Evolutionary conservation across 208 protist genomes (phyloP), one percentile per base, ranked within the genome.

Genomic region (Herpetomonas tarakana): DNA sequence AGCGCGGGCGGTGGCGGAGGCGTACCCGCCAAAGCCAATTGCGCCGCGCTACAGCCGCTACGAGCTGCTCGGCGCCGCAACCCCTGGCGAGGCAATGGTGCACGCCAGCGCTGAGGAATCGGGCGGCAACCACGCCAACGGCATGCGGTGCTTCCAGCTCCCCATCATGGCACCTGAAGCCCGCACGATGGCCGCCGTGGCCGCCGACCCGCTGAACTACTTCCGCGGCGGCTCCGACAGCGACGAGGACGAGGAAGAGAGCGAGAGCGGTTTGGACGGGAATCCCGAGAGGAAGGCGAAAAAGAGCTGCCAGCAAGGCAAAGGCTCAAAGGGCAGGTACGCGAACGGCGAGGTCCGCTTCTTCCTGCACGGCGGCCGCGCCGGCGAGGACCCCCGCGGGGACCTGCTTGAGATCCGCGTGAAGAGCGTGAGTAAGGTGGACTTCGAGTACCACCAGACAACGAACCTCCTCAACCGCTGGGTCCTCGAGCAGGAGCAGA

Each of bases 161-260:
- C 54, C 65, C 2, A 54, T 64, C 2, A 55, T 71, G 4, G n/a
- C 55, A 0, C 71, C 71, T 4, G 71, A 81, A 38, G 77, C 68
- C 16, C 82, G 82, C 9, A 89, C 82, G 18, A 89, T 89, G 82
- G 78, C 75, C 7, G 65, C 68, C 0, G 68, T 89, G 68, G 77
- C 59, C 16, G 55, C 39, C 0, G 78, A 89, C 55, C 82, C 82
- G 1, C 22, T 69, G 9, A n/a, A 53, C 50, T 62, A 41, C 14
- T 52, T 7, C n/a, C 46, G 4, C 7, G 7, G 46, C 7, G 46
- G n/a, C 35, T 41, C 35, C 35, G 35, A 6, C 9, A 41, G 35
- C 14, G 35, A 41, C 35, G 35, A 41, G 6, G 35, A 41, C 35
- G 35, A 41, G 9, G 35, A 41, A 41, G 14, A 14, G 9, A 41